Evolutionary conservation across 2,329 filamentous ascomycete species (phyloP).

Genomic region (Pseudohalonectria lignicola): DNA sequence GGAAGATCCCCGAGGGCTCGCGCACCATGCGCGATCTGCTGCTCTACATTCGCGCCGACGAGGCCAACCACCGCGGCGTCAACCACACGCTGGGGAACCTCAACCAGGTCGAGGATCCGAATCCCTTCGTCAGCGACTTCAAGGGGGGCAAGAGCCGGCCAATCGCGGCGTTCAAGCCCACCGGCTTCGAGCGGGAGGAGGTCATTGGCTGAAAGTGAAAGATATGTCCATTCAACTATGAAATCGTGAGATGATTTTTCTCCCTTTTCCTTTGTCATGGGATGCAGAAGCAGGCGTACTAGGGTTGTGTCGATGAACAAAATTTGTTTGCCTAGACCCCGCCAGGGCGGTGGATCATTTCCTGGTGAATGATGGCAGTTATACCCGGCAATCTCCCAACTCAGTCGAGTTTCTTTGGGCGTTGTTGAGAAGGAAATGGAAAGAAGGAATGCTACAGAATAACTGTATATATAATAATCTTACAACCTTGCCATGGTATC

Average conservation of each 20-base stretch:
- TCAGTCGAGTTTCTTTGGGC: no score
- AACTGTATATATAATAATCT: no score
- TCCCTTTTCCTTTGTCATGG: not conserved
- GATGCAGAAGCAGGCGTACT: no score
- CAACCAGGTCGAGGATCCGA: slow-evolving; percentile 75
- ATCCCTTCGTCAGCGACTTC: slow-evolving; percentile 81
- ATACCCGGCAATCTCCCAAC: no score
- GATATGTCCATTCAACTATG: not conserved
- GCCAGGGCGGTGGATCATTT: no score
- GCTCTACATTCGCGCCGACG: slow-evolving; percentile 72
- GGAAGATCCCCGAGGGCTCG: slow-evolving; percentile 80
- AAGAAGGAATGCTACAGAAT: no score
- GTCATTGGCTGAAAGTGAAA: slow-evolving; percentile 42
- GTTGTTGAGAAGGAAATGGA: no score
- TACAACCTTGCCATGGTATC: no score
- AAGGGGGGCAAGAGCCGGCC: slow-evolving; percentile 57
- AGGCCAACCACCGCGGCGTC: slow-evolving; percentile 83
- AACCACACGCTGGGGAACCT: slow-evolving; percentile 93
- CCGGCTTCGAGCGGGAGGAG: slow-evolving; percentile 77
- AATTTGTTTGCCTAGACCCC: no score
- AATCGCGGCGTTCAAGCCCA: slow-evolving; percentile 51
- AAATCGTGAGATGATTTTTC: not conserved
- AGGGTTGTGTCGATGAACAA: no score
- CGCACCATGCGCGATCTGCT: slow-evolving; percentile 79
- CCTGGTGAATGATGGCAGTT: no score